Evolutionary conservation across 371 early-diverging fungal genomes (phyloP), one percentile per base, ranked within the genome.

Genomic region (Lichtheimia ramosa): DNA sequence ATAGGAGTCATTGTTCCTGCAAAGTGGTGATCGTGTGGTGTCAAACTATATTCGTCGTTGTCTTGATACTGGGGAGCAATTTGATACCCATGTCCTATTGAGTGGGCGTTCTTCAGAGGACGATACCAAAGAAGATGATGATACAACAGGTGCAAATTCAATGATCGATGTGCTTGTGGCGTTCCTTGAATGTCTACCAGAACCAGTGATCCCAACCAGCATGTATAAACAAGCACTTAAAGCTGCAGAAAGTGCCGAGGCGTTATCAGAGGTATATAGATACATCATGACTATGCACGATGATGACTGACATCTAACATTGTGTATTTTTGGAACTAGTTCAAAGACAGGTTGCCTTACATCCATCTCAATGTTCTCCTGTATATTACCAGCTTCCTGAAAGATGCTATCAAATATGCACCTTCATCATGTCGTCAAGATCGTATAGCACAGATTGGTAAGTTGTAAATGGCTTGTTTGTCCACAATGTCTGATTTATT

Each of bases 61-160:
- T 53, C 71, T 96, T n/a, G 95, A 96, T 61, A 82, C 85, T 2
- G 93, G 90, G 8, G 81, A 75, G 20, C 81, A 81, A 23, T 90
- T 95, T 63, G 90, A 93, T 62, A 62, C 85, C 3, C 71, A 68
- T 2, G 59, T 73, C 0, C 66, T 88, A 13, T 51, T 86, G 46
- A 73, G 69, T 20, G 63, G 59, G 1, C 21, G 56, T 13, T 57
- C 42, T n/a, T 48, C 43, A 3, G 43, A 43, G 3, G 25, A 34
- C 6, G 59, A 63, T 12, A 28, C 25, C 0, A 41, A 62, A 25
- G 62, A 62, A 2, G 61, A 50, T 14, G 39, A 58, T 5, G 64
- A 70, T 39, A 54, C 43, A 7, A 54, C 75, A 2, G 88, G 93
- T 0, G 86, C 93, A 5, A 89, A 92, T 64, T 88, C 94, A 0